These are phyloP conservation scores for Botrytis fabae DNA, from an alignment of 2,329 filamentous ascomycete genomes.

Conservation along the genomic window DNA sequence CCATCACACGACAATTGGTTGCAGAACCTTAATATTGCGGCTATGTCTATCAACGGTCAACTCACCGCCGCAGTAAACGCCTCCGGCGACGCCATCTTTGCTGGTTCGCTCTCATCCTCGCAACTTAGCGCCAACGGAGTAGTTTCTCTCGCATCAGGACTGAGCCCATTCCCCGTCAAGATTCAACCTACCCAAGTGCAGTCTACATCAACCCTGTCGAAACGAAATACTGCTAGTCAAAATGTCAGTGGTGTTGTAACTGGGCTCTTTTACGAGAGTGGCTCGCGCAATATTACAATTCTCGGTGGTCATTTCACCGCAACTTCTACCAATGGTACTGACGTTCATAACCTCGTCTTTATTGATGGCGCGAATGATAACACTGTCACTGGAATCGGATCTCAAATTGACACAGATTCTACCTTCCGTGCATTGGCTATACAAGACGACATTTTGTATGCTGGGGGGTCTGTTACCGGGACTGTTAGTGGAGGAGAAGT, in stretches of 20 bases:
- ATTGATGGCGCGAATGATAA: slow-evolving; percentile 73
- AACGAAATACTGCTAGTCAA: slow-evolving; percentile 48
- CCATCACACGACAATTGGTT: slow-evolving; percentile 85
- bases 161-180: slow-evolving; percentile 60
- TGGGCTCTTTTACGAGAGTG: slow-evolving; percentile 73
- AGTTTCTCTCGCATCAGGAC: slow-evolving; percentile 58
- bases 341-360: slow-evolving; percentile 77
- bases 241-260: slow-evolving; percentile 69
- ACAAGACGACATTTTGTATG: slow-evolving; percentile 69
- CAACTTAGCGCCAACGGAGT: slow-evolving; percentile 72
- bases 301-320: slow-evolving; percentile 85
- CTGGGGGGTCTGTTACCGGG: slow-evolving; percentile 78
- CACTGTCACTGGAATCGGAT: slow-evolving; percentile 66
- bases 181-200: slow-evolving; percentile 47
- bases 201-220: slow-evolving; percentile 45
- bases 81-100: slow-evolving; percentile 65
- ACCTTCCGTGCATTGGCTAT: slow-evolving; percentile 72
- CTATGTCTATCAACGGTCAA: slow-evolving; percentile 68
- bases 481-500: slow-evolving; percentile 62
- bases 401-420: slow-evolving; percentile 68
- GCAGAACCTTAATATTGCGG: slow-evolving; percentile 67
- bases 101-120: slow-evolving; percentile 78
- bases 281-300: slow-evolving; percentile 76
- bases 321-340: slow-evolving; percentile 64
- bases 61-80: slow-evolving; percentile 71